phyloP scores from a whole-genome alignment of 1,284 basidiomycete genomes.

The Tetrapyrgos nigripes region DNA sequence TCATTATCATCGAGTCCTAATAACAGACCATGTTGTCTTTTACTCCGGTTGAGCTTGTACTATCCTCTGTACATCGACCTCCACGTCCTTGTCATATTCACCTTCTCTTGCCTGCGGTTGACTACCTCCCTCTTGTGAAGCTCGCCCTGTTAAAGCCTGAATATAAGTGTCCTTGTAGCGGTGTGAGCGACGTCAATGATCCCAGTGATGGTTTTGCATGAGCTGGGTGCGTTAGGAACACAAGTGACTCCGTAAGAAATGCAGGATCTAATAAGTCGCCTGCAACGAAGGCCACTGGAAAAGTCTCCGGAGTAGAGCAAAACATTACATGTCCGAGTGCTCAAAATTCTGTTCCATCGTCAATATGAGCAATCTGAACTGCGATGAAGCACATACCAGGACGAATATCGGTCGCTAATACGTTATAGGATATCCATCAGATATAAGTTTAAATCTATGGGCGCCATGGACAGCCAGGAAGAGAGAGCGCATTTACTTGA shows the following conservation, averaged over 20 bases:
- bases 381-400: neutral
- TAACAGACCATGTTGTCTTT: too few species aligned
- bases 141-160: neutral
- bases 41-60: too few species aligned
- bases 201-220: neutral
- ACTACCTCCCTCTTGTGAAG: neutral
- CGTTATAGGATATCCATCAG: constrained; percentile 13
- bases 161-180: neutral
- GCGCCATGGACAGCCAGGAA: too few species aligned
- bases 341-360: neutral
- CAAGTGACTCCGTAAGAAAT: neutral
- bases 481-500: too few species aligned
- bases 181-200: neutral
- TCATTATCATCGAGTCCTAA: too few species aligned
- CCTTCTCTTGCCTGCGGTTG: neutral
- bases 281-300: neutral
- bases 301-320: neutral
- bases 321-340: neutral
- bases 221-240: neutral
- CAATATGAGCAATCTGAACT: neutral
- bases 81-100: too few species aligned
- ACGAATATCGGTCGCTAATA: neutral
- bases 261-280: neutral
- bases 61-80: too few species aligned
- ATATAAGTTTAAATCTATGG: constrained; percentile 24